Percentiles rank a stretch among this genome's conserved stretches.
phyloP scores from a whole-genome alignment of 139 green algal species.

The Closterium sp. region DNA sequence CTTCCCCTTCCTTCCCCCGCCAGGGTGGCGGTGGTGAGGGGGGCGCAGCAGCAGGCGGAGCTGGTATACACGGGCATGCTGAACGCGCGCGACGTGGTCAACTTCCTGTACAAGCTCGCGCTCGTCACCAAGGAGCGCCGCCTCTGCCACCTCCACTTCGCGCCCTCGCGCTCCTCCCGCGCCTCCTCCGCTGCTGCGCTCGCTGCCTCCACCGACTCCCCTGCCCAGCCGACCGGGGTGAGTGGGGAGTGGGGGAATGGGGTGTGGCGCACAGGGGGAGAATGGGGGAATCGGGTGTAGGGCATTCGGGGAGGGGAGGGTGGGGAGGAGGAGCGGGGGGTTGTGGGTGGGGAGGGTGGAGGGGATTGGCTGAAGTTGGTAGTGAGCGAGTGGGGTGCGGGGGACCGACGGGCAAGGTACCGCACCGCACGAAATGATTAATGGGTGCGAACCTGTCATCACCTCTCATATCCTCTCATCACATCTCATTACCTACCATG shows the following conservation, averaged over 20 bases:
- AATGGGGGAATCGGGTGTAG: not conserved
- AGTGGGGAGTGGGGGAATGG: not conserved
- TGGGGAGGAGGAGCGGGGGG: too few relatives aligned
- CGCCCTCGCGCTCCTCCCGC: not conserved
- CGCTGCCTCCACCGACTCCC: not conserved
- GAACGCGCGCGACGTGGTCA: conserved; percentile 75
- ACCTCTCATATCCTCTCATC: not conserved
- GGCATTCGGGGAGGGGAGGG: too few relatives aligned
- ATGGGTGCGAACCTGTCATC: not conserved
- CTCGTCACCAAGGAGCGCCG: conserved; percentile 54
- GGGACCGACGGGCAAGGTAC: not conserved
- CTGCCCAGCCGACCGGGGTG: not conserved
- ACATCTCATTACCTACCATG: not conserved
- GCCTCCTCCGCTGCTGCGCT: not conserved
- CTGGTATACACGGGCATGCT: conserved; percentile 50
- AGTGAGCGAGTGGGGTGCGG: not conserved
- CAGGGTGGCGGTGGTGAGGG: not conserved
- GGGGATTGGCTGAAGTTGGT: not conserved
- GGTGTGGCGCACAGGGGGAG: too few relatives aligned
- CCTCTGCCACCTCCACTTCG: not conserved
- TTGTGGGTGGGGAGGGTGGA: not conserved
- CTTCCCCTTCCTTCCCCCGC: not conserved
- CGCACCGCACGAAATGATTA: not conserved
- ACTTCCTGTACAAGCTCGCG: conserved; percentile 79
- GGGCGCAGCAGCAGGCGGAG: not conserved